Base-by-base conservation (phyloP, 2,329 filamentous ascomycete genomes). In the Colletotrichum sp. region DNA sequence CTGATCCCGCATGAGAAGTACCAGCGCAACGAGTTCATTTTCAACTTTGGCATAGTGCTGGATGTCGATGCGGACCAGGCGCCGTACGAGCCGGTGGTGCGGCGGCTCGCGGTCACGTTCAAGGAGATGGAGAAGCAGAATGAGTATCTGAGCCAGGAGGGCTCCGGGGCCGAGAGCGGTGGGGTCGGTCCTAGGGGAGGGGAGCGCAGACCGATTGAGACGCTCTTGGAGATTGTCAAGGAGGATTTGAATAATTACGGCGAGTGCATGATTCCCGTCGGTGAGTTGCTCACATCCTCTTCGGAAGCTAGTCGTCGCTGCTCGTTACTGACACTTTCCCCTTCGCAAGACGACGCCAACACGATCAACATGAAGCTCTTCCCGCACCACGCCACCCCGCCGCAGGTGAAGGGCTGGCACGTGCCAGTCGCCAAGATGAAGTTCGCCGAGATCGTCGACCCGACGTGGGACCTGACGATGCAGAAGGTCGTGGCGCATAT, bases 261-360 rank as follows among this genome's bases (percentile, higher is more conserved):
- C 80, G 97, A 99, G 86, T 98, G 96, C 88, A 98, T 98, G 96
- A 98, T 98, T 79, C 96, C 96, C 1, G 96, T 98, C 76, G 94
- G 94, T 96, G 85, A 76, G 90, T 86, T 21, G 31, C 16, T 24
- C n/a, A 4, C 18, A 11, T 16, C 18, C 7, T 33, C 47, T 27
- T 29, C 33, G 0, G n/a, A 51, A 21, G n/a, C n/a, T 2, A 18
- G 18, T 18, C 34, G 13, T 13, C 3, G 34, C 16, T 24, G 34
- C 13, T 34, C 24, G 24, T 2, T 36, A 18, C 18, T 29, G 18
- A 43, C 21, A 15, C 69, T 78, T 29, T 76, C 76, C 27, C 69
- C 18, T 5, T 5, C 57, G n/a, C 57, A 21, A 95, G 95, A 98
- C 82, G 95, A 98, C 77, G 92, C 95, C 74, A 98, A 98, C 82